phyloP scores from a whole-genome alignment of 306 rosid genomes.

The Cicer judaicum region DNA sequence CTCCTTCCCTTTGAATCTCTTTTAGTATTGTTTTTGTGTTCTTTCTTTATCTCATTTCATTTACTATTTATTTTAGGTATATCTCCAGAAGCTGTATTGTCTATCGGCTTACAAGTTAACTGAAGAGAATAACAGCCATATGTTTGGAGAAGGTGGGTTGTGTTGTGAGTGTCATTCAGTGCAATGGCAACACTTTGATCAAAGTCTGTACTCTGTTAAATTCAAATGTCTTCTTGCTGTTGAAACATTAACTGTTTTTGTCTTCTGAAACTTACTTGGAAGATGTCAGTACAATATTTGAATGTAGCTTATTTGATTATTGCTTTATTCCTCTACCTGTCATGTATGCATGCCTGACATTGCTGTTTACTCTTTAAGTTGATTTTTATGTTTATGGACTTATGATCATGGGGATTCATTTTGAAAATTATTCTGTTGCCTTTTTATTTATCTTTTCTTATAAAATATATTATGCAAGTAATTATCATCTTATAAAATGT shows the following conservation, averaged over 20 bases:
- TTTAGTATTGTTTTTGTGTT: not conserved
- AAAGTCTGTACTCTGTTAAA: slow-evolving; percentile 18
- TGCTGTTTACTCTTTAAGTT: slow-evolving; percentile 6
- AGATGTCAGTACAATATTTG: slow-evolving; percentile 5
- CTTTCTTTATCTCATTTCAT: slow-evolving; percentile 37
- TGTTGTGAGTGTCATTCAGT: slow-evolving; percentile 15
- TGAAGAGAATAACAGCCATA: slow-evolving; percentile 37
- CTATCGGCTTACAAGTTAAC: slow-evolving; percentile 51
- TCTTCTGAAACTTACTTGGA: slow-evolving; percentile 30
- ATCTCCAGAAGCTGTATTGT: slow-evolving; percentile 53
- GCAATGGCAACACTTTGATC: slow-evolving; percentile 40
- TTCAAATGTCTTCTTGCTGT: slow-evolving; percentile 29
- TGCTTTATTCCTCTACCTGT: slow-evolving; percentile 12
- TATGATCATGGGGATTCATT: slow-evolving; percentile 19
- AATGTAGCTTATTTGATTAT: slow-evolving; percentile 17
- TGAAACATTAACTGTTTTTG: slow-evolving; percentile 20
- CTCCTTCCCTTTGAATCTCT: slow-evolving; percentile 29
- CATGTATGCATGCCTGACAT: slow-evolving; percentile 19
- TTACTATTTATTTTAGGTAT: slow-evolving; percentile 42
- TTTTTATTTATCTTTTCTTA: not conserved
- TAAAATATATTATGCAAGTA: too few relatives aligned
- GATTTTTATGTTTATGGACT: slow-evolving; percentile 12
- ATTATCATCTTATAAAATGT: too few relatives aligned
- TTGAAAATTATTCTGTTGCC: not conserved
- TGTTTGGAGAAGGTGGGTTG: slow-evolving; percentile 33